Percentiles rank a stretch among this genome's conserved stretches.
These are phyloP conservation scores for Puccinia horiana DNA, from an alignment of 1,284 basidiomycete genomes.

Conservation along the genomic window DNA sequence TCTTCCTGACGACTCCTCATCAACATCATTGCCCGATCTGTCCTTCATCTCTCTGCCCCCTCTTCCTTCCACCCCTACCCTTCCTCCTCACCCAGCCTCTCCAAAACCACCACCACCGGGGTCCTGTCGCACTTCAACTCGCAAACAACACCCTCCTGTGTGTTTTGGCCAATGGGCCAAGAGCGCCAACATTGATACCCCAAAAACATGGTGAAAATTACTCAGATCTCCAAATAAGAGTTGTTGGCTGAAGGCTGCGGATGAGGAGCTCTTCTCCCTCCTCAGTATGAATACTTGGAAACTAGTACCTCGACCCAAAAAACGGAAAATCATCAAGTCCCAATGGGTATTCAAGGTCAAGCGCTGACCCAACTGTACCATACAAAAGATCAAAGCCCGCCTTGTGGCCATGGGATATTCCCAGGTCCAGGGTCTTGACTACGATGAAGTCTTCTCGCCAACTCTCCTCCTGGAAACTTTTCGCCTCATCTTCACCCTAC, in stretches of 20 bases:
- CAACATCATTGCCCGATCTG: not conserved
- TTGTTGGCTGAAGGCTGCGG: conserved; percentile 7
- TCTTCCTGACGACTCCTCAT: not conserved
- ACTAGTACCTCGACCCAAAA: not conserved
- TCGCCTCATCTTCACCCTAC: not conserved
- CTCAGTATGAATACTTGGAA: conserved; percentile 1
- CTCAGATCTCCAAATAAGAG: conserved; percentile 9
- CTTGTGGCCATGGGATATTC: conserved; percentile 20
- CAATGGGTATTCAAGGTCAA: conserved; percentile 32
- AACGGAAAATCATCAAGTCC: conserved; percentile 2
- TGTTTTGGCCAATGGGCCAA: not conserved
- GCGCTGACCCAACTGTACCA: not conserved
- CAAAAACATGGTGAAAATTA: not conserved
- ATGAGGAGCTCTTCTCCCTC: not conserved
- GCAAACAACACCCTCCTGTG: not conserved
- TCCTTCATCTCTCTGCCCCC: not conserved
- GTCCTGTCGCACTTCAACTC: not conserved
- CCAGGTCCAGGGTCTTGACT: conserved; percentile 7
- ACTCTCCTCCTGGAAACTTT: conserved; percentile 8
- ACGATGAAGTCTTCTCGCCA: not conserved
- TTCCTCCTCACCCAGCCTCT: not conserved
- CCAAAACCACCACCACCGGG: not conserved
- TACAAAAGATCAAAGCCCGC: not conserved
- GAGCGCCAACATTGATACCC: conserved; percentile 1
- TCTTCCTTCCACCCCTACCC: not conserved